Evolutionary conservation across 768 basidiomycete genomes (phyloP), one percentile per base, ranked within the genome.

Genomic region (Russula lepida): DNA sequence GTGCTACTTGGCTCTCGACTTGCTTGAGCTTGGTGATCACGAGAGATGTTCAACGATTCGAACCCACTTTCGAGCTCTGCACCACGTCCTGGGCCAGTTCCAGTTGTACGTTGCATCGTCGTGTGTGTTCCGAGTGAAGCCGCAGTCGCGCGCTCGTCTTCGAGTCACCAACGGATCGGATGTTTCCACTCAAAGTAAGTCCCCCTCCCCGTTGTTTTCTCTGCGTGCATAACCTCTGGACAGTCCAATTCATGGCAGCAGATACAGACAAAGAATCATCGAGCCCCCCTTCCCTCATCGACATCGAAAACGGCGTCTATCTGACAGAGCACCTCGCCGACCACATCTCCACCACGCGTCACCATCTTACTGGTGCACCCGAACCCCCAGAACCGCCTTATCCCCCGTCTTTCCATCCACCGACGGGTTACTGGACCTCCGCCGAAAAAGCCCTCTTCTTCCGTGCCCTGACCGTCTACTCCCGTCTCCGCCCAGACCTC

Each of bases 401-500:
- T 4, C 25, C 33, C 0, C 39, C 79, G 33, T 71, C 73, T 1
- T 67, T 64, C 56, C 57, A 68, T 30, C 54, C 67, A 1, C 69
- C 71, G 1, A 60, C 62, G 47, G 73, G 77, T 41, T 77, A 73
- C 60, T 93, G 91, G 91, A 83, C 85, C 4, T 69, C 77, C 0
- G 65, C 73, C n/a, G 92, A 94, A 68, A 86, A 88, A 63, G 76
- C 83, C 28, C 64, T 69, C 0, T 89, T 93, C 73, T 93, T 92
- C 70, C 85, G 82, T 70, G 85, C 80, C 0, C 71, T 93, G 23
- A 72, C 79, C 28, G 70, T 84, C 2, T 74, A 88, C 71, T 92
- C 90, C 21, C 79, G 87, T 27, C 77, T 87, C 46, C 74, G 89
- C 23, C 87, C 89, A 0, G 92, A 93, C 71, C 78, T 92, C 50